Evolutionary conservation across 2,329 filamentous ascomycete species (phyloP), one percentile per base, ranked within the genome.

Genomic region (Calonectria pseudoreteaudii): DNA sequence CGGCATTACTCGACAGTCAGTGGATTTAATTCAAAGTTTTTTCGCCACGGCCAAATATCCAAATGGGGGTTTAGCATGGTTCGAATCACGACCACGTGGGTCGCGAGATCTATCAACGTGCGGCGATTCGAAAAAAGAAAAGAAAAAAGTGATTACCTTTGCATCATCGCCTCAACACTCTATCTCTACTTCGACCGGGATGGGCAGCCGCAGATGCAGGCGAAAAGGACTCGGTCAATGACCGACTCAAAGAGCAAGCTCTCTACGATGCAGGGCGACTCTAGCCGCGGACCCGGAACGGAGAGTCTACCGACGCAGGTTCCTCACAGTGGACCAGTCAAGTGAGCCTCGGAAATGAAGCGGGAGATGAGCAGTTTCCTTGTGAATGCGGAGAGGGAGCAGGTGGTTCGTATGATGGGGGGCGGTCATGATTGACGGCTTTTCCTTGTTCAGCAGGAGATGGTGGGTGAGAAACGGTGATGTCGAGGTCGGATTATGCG

Each of bases 301-400:
- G n/a, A 20, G 38, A 28, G 58, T 11, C 34, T 62, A 16, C 71
- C 49, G 66, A 18, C 69, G 60, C 30, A 38, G 58, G 60, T 69
- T 70, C 66, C 66, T 70, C 41, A 50, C 44, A 28, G 31, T 20
- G 53, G 41, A 47, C 44, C 28, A n/a, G 14, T 11, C 9, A 28
- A 36, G 26, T 52, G 58, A 69, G 58, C 71, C 71, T 72, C 71
- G 71, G 71, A 66, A 65, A 72, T 69, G 41, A 52, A 41, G 38
- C 28, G 56, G 26, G 28, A 47, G n/a, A 38, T 47, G 28, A n/a
- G n/a, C 3, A 16, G 14, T 50, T 73, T 69, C 66, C 71, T 73
- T 47, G 71, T 69, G 66, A 73, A 66, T 66, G 71, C 71, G 66
- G 71, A 70, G 71, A 52, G 44, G 49, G 28, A 72, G 47, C 38